Conservation (phyloP, 2,329 filamentous ascomycete species). For the Fusarium solani-melongenae region DNA sequence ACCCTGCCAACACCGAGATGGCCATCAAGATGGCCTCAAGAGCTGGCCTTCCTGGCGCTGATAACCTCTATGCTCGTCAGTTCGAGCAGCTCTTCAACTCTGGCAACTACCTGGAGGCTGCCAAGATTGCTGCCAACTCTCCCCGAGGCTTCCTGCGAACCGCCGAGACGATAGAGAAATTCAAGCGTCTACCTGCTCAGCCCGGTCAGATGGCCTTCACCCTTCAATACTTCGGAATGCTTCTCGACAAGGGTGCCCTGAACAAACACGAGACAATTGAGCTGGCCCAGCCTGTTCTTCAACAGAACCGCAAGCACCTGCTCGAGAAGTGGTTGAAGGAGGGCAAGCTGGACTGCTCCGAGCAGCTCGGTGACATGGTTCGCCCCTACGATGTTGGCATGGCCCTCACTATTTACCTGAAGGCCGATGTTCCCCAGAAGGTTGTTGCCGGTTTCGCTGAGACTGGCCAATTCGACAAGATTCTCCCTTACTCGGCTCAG, state of each 20-base stretch:
- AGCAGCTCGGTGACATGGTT: slow-evolving; percentile 95
- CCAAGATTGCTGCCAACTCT: slow-evolving; percentile 96
- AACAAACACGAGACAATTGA: slow-evolving; percentile 96
- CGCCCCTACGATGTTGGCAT: slow-evolving; percentile 89
- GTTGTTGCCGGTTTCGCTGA: slow-evolving; percentile 95
- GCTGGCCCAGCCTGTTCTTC: slow-evolving; percentile 89
- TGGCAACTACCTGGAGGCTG: slow-evolving; percentile 87
- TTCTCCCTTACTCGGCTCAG: slow-evolving; percentile 88
- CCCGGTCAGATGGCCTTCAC: slow-evolving; percentile 92
- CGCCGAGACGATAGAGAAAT: slow-evolving; percentile 92
- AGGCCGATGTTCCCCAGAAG: slow-evolving; percentile 91
- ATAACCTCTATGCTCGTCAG: slow-evolving; percentile 90
- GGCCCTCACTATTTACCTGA: slow-evolving; percentile 88
- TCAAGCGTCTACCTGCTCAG: slow-evolving; percentile 86
- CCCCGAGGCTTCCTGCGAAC: slow-evolving; percentile 95
- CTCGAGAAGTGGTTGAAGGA: slow-evolving; percentile 98
- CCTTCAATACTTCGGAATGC: slow-evolving; percentile 96
- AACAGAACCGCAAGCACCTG: slow-evolving; percentile 93
- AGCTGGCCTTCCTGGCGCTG: slow-evolving; percentile 92
- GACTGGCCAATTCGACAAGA: slow-evolving; percentile 96
- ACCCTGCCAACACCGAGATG: slow-evolving; percentile 91
- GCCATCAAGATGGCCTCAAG: slow-evolving; percentile 97
- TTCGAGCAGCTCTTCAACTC: slow-evolving; percentile 88
- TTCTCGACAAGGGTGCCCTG: slow-evolving; percentile 92
- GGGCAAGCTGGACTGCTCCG: slow-evolving; percentile 94